phyloP scores from a whole-genome alignment of 345 rosid species.

The Salix koriyanagi region DNA sequence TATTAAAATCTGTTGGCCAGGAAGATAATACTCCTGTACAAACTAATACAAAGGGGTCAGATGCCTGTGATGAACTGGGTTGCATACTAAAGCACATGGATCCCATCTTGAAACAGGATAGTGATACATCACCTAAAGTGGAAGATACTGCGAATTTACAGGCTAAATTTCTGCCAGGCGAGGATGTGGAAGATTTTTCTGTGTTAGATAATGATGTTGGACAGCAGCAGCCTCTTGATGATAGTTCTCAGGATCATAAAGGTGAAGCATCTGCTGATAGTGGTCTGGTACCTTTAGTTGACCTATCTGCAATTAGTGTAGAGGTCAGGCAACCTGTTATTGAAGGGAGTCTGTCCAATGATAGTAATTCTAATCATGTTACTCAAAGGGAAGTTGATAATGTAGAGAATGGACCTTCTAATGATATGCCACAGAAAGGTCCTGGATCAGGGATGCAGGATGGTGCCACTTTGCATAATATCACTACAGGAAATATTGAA shows the following conservation, averaged over 20 bases:
- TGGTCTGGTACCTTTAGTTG: slow-evolving; percentile 14
- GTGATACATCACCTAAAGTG: slow-evolving; percentile 27
- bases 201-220: slow-evolving; percentile 31
- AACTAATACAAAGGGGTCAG: slow-evolving; percentile 44
- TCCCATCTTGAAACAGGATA: slow-evolving; percentile 43
- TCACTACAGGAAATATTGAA: slow-evolving; percentile 20
- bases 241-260: slow-evolving; percentile 27
- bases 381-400: slow-evolving; percentile 27
- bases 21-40: slow-evolving; percentile 59
- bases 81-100: slow-evolving; percentile 70
- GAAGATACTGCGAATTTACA: slow-evolving; percentile 33
- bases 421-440: slow-evolving; percentile 32
- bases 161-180: slow-evolving; percentile 30
- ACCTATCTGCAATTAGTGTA: slow-evolving; percentile 22
- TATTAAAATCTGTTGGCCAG: slow-evolving; percentile 91
- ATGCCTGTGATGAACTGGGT: slow-evolving; percentile 67
- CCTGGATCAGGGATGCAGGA: slow-evolving; percentile 37
- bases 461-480: slow-evolving; percentile 17
- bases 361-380: slow-evolving; percentile 11
- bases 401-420: slow-evolving; percentile 26
- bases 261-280: slow-evolving; percentile 36
- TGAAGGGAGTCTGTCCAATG: slow-evolving; percentile 15
- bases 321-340: slow-evolving; percentile 24
- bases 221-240: slow-evolving; percentile 41
- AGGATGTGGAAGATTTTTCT: slow-evolving; percentile 34